These are phyloP conservation scores for Dendrocalamus sinicus DNA, from an alignment of 176 grass and related monocot species.

Conservation along the genomic window DNA sequence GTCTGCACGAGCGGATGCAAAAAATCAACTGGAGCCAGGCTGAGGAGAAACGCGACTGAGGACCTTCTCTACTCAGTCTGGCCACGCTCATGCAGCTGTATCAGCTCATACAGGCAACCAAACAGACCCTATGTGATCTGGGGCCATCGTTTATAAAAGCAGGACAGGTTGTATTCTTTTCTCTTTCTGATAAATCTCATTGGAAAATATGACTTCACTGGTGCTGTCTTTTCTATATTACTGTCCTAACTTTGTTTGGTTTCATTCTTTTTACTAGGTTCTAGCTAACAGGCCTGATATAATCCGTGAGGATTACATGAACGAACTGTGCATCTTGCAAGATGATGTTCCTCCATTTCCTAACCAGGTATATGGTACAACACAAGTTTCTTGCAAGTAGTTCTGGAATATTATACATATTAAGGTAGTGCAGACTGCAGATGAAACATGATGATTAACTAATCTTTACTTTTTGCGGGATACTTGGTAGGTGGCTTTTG, in stretches of 20 bases:
- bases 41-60: too few species aligned
- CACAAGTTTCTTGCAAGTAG: background rate
- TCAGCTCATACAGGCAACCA: too few species aligned
- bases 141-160: constrained; percentile 99
- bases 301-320: constrained; percentile 99
- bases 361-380: constrained; percentile 71
- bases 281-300: constrained; percentile 98
- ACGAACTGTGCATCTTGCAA: constrained; percentile 95
- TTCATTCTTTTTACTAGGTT: constrained; percentile 59
- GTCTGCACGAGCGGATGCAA: too few species aligned
- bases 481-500: constrained; percentile 78
- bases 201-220: background rate
- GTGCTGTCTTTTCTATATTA: background rate
- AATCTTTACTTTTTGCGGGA: background rate
- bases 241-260: constrained; percentile 14
- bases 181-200: constrained; percentile 11
- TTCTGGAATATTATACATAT: constrained; percentile 5
- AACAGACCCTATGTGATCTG: constrained; percentile 83
- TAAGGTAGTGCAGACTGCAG: background rate
- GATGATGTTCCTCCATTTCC: constrained; percentile 94
- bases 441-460: constrained; percentile 29
- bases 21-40: too few species aligned
- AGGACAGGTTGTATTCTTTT: constrained; percentile 70
- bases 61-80: too few species aligned
- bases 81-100: too few species aligned